Evolutionary conservation across 495 filamentous ascomycete species (phyloP), one percentile per base, ranked within the genome.

Genomic region (Ramalina intermedia): DNA sequence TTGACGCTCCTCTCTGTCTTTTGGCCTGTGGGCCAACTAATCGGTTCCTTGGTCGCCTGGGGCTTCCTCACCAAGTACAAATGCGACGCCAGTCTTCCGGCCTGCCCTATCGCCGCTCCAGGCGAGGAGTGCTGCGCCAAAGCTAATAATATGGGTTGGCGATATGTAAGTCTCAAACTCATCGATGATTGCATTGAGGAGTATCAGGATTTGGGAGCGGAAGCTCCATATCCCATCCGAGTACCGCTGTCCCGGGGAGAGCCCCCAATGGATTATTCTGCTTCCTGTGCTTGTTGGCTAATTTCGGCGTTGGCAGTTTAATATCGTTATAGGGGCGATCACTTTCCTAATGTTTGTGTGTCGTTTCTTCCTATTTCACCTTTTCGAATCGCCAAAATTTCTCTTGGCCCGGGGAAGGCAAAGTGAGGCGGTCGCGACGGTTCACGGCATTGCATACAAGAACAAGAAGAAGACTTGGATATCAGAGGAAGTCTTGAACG

Each of bases 361-460:
- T 26, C 82, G 86, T 6, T 87, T 88, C 65, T 71, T 84, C 52
- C 66, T 78, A 45, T 93, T 93, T 64, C 79, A 80, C 35, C 74
- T 93, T 16, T 85, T 76, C 60, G 86, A 91, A 62, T 85, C 80
- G 6, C 86, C 86, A 21, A 93, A 90, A 63, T 89, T 74, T 57
- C 61, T 88, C 29, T 80, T 90, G 60, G 79, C 79, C 2, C 74
- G 78, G 38, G 84, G 83, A 3, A 67, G 72, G 18, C 81, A 88
- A 54, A 72, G 74, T n/a, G 74, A 84, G 37, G 86, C 85, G 17
- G 84, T 87, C 11, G 69, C 72, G 12, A 68, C 83, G 8, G 76
- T 88, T 2, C 80, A 84, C 46, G 73, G 70, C 8, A 71, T 77
- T 17, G 73, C 73, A 2, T 68, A 74, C 58, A 68, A 69, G 62